A percentile compares a stretch with the other conserved stretches of the same genome.
These are phyloP conservation scores for Chaetoceros muelleri DNA, from an alignment of 108 stramenopile species.

Conservation along the genomic window DNA sequence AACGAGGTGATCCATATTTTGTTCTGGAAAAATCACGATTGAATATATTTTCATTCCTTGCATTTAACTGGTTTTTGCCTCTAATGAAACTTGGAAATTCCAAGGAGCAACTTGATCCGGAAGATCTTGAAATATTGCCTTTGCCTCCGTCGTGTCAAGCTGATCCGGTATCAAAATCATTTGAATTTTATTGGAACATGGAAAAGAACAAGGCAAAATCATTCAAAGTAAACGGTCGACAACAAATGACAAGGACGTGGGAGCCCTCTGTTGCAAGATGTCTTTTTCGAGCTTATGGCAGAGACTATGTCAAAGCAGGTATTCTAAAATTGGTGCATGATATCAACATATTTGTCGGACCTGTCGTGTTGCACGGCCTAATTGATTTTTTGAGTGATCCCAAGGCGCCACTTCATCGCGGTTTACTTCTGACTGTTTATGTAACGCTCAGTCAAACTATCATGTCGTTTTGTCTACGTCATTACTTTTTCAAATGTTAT, in stretches of 20 bases:
- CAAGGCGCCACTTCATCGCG: constrained; percentile 38
- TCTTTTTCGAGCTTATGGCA: constrained; percentile 56
- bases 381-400: constrained; percentile 54
- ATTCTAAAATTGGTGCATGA: constrained; percentile 82
- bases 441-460: constrained; percentile 63
- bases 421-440: constrained; percentile 37
- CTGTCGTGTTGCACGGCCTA: constrained; percentile 65
- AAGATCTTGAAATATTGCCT: constrained; percentile 52
- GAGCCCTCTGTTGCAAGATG: constrained; percentile 40
- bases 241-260: constrained; percentile 2
- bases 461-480: constrained; percentile 75
- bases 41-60: constrained; percentile 26
- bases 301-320: constrained; percentile 54
- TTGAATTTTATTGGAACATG: constrained; percentile 40
- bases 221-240: constrained; percentile 5
- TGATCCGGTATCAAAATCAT: constrained; percentile 17
- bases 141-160: constrained; percentile 52
- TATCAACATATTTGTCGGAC: constrained; percentile 75
- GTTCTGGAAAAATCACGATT: neutral
- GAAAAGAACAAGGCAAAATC: constrained; percentile 24
- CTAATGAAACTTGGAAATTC: constrained; percentile 50
- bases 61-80: constrained; percentile 65
- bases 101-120: constrained; percentile 48
- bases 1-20: too few species aligned
- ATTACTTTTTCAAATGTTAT: constrained; percentile 93